Evolutionary conservation across 2,329 filamentous ascomycete genomes (phyloP).

Genomic region (Parasarocladium wereldwijsianum): DNA sequence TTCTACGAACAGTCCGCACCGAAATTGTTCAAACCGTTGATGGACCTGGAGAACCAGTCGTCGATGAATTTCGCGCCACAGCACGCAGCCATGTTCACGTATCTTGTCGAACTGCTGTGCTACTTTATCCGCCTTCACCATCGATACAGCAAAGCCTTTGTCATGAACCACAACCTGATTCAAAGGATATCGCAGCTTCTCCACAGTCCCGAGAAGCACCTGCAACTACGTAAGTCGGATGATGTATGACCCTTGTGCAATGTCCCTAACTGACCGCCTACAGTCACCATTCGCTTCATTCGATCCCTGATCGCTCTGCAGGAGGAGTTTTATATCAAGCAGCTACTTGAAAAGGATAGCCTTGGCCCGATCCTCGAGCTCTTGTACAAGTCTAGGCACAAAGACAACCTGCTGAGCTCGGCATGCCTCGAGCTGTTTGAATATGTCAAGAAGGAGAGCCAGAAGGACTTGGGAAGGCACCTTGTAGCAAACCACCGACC

Average conservation of each 20-base stretch:
- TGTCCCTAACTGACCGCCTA: constrained; percentile 7
- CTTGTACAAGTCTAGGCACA: constrained; percentile 70
- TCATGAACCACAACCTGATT: constrained; percentile 65
- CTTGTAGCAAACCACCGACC: constrained; percentile 75
- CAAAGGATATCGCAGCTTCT: constrained; percentile 73
- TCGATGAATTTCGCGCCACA: constrained; percentile 63
- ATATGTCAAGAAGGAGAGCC: constrained; percentile 67
- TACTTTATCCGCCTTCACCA: constrained; percentile 89
- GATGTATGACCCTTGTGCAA: neutral
- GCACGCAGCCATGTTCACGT: constrained; percentile 79
- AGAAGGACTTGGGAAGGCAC: constrained; percentile 71
- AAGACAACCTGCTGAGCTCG: constrained; percentile 87
- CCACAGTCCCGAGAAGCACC: constrained; percentile 71
- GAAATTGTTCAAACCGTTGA: constrained; percentile 74
- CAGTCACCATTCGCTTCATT: constrained; percentile 87
- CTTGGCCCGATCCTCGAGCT: constrained; percentile 78
- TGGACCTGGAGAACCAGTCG: constrained; percentile 57
- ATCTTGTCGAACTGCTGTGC: constrained; percentile 82
- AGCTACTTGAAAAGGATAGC: constrained; percentile 67
- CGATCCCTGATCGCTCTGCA: constrained; percentile 71
- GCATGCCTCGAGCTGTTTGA: constrained; percentile 91
- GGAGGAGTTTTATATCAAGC: constrained; percentile 81
- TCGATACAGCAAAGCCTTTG: constrained; percentile 75
- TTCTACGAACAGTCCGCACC: constrained; percentile 84
- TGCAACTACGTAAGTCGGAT: constrained; percentile 60